Conservation (phyloP, 305 asterid species). For the Fraxinus nigra region DNA sequence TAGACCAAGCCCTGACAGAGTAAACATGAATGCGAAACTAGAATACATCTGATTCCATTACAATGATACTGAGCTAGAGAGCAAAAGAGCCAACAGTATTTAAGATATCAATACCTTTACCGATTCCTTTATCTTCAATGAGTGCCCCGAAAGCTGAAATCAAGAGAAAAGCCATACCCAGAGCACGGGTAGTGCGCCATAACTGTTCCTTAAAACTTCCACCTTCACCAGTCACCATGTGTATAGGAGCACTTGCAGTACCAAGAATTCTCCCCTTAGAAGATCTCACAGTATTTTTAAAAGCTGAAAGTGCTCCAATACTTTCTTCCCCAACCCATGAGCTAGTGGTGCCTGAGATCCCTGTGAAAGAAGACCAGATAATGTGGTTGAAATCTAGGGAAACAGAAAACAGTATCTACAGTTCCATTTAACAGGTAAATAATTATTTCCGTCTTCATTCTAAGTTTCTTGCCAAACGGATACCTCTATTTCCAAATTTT, state of each 20-base stretch:
- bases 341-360: conserved; percentile 40
- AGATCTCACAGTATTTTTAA: conserved; percentile 55
- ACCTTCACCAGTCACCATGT: conserved; percentile 94
- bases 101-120: conserved; percentile 59
- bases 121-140: conserved; percentile 89
- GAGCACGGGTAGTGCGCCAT: conserved; percentile 86
- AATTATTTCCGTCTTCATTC: neutral
- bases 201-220: conserved; percentile 83
- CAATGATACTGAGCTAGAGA: conserved; percentile 1
- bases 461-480: neutral
- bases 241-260: conserved; percentile 82
- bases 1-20: conserved; percentile 61
- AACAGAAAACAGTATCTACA: neutral
- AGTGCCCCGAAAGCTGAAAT: conserved; percentile 89
- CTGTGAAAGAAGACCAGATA: conserved; percentile 22
- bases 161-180: conserved; percentile 75
- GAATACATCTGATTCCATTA: neutral
- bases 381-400: neutral
- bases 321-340: conserved; percentile 54
- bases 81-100: neutral
- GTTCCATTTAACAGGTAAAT: too few relatives aligned
- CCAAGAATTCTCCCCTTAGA: conserved; percentile 68
- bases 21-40: conserved; percentile 16
- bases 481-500: neutral
- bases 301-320: conserved; percentile 63